Base-by-base conservation (phyloP, 78 protist genomes). In the Protostelium mycophagum region DNA sequence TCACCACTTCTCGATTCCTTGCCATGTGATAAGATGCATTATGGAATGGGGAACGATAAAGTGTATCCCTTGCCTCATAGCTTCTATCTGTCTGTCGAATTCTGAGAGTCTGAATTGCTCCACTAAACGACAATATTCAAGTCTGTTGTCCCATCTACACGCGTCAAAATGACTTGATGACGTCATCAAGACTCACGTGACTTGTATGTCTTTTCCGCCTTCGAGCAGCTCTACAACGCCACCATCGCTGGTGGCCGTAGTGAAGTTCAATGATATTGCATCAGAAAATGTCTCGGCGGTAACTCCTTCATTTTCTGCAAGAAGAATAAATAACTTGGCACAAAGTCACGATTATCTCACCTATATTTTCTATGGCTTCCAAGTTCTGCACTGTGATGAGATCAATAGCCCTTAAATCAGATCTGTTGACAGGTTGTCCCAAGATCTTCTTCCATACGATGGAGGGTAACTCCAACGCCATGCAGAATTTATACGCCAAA, bases 11-110 rank as follows among this genome's bases (percentile, higher is more conserved):
- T 93, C 93, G 34, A 93, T 34, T 31, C 90, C 95, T 83, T 90
- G 95, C 95, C 95, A 93, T 9, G 91, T 93, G 89, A 90, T 89
- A 9, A 93, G 73, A 38, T 90, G 85, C 83, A 93, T 84, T 9
- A 93, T 31, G 1, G 84, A 84, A 1, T 88, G 85, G 29, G 95
- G 95, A 31, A 93, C 85, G n/a, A 93, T 90, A 10, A 85, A 85
- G 28, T 88, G 37, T 0, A 88, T 88, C 89, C 95, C 95, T n/a
- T 63, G 83, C 1, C 87, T 88, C 88, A 93, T 91, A 1, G 93
- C 63, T 37, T 93, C 93, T 28, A 87, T 88, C 85, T 93, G 95
- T 63, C 86, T 31, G 73, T 37, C 83, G 38, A 63, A 93, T 87
- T 93, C 95, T 34, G 83, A 35, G 35, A 93, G 63, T 36, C 91